phyloP scores from a whole-genome alignment of 495 filamentous ascomycete species.

The Clohesyomyces aquaticus region DNA sequence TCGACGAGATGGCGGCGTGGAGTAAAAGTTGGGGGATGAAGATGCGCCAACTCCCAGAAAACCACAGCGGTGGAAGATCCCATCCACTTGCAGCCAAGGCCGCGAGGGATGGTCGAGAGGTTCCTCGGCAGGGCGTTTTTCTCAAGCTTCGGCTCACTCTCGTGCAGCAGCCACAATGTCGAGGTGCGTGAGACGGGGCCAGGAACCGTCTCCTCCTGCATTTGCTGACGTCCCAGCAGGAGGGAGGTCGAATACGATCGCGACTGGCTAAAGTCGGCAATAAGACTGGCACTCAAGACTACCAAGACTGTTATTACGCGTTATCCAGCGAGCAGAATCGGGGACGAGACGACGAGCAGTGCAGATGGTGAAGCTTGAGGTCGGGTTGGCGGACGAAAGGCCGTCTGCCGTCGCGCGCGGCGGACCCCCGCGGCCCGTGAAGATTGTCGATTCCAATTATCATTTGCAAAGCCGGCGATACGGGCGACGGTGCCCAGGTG shows the following conservation, averaged over 20 bases:
- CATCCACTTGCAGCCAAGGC: conserved; percentile 1
- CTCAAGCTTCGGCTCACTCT: neutral
- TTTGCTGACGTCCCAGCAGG: conserved; percentile 8
- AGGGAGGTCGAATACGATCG: neutral
- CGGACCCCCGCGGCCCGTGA: neutral
- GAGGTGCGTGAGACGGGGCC: neutral
- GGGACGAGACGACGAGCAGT: neutral
- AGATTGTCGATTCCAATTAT: conserved; percentile 2
- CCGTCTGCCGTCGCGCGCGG: neutral
- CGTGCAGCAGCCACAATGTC: neutral
- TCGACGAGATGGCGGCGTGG: too few species aligned
- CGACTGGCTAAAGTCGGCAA: conserved; percentile 13
- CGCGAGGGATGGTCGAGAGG: neutral
- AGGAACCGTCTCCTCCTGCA: conserved; percentile 1
- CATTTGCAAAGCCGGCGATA: conserved; percentile 1
- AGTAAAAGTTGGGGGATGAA: too few species aligned
- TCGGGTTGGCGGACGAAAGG: neutral
- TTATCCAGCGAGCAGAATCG: neutral
- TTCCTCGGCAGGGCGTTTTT: conserved; percentile 11
- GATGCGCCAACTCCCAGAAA: too few species aligned
- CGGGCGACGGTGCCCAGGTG: conserved; percentile 2
- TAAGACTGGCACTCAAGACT: neutral
- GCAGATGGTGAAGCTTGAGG: neutral
- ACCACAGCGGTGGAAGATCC: conserved; percentile 5
- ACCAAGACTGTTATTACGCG: neutral